phyloP scores from a whole-genome alignment of 106 monocot genomes.

The Chionographis japonica region DNA sequence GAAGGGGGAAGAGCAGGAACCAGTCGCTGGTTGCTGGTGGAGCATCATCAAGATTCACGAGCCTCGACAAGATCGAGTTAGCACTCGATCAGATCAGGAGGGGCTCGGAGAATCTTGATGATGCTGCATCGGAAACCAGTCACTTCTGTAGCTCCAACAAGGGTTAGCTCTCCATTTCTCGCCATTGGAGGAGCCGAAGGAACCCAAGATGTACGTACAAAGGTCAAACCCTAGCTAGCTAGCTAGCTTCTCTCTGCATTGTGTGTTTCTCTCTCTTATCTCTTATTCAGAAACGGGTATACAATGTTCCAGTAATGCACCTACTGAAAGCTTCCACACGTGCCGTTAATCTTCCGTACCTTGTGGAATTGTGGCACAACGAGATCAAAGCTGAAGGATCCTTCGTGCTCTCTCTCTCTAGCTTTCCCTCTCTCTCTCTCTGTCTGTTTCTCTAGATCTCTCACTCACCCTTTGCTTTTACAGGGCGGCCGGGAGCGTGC shows the following conservation, averaged over 20 bases:
- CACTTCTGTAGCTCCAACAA: slow-evolving; percentile 4
- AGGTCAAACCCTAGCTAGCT: neutral
- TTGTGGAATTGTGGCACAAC: too few species aligned
- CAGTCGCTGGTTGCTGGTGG: slow-evolving; percentile 30
- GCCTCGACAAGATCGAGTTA: neutral
- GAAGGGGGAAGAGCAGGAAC: neutral
- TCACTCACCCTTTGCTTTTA: neutral
- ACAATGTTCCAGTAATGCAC: too few species aligned
- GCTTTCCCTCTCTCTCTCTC: too few species aligned
- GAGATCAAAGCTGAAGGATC: too few species aligned
- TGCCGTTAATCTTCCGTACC: too few species aligned
- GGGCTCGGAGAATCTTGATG: slow-evolving; percentile 32
- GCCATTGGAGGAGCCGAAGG: neutral
- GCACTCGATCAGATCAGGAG: too few species aligned
- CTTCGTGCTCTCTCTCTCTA: too few species aligned
- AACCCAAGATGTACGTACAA: neutral
- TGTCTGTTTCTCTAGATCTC: slow-evolving; percentile 1
- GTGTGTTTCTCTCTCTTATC: too few species aligned
- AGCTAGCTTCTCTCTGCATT: neutral
- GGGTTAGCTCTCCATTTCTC: neutral
- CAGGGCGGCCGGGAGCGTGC: neutral
- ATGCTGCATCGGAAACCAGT: slow-evolving; percentile 38
- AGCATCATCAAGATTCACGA: slow-evolving; percentile 40
- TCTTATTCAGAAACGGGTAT: too few species aligned
- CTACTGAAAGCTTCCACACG: too few species aligned